A percentile compares a stretch with the other conserved stretches of the same genome.
Conservation (phyloP, 352 stramenopile genomes). For the Phytophthora syringae region DNA sequence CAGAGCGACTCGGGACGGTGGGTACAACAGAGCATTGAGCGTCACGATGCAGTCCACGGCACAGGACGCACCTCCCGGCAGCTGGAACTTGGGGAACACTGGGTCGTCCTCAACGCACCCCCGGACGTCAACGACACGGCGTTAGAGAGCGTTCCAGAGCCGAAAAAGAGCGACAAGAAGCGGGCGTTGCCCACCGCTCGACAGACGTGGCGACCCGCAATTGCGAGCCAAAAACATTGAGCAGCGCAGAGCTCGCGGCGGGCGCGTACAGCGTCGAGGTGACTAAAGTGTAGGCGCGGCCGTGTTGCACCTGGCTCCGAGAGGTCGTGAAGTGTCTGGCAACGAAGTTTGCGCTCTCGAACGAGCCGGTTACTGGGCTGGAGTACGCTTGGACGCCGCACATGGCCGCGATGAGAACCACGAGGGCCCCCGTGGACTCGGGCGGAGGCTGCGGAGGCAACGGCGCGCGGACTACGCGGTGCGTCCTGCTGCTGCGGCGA, state of each 20-base stretch:
- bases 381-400: slow-evolving; percentile 13
- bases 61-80: slow-evolving; percentile 14
- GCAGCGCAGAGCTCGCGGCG: background rate
- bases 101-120: background rate
- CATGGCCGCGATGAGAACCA: slow-evolving; percentile 18
- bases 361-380: slow-evolving; percentile 1
- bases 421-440: slow-evolving; percentile 8
- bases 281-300: slow-evolving; percentile 19
- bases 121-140: slow-evolving; percentile 8
- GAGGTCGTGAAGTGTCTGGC: slow-evolving; percentile 24
- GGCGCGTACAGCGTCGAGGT: slow-evolving; percentile 26
- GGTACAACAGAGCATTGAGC: slow-evolving; percentile 36
- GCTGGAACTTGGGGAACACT: slow-evolving; percentile 10
- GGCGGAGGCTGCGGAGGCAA: background rate
- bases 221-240: slow-evolving; percentile 20
- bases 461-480: background rate
- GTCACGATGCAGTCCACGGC: slow-evolving; percentile 31
- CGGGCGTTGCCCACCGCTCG: slow-evolving; percentile 15
- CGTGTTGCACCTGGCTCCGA: slow-evolving; percentile 3
- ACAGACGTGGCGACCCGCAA: slow-evolving; percentile 26
- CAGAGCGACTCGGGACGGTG: slow-evolving; percentile 25
- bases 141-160: slow-evolving; percentile 23
- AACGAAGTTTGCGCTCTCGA: slow-evolving; percentile 17
- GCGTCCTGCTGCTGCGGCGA: background rate
- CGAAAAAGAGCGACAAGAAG: slow-evolving; percentile 24